Percentiles rank a stretch among this genome's conserved stretches.
These are phyloP conservation scores for Allium sativum DNA, from an alignment of 106 monocot genomes.

Conservation along the genomic window DNA sequence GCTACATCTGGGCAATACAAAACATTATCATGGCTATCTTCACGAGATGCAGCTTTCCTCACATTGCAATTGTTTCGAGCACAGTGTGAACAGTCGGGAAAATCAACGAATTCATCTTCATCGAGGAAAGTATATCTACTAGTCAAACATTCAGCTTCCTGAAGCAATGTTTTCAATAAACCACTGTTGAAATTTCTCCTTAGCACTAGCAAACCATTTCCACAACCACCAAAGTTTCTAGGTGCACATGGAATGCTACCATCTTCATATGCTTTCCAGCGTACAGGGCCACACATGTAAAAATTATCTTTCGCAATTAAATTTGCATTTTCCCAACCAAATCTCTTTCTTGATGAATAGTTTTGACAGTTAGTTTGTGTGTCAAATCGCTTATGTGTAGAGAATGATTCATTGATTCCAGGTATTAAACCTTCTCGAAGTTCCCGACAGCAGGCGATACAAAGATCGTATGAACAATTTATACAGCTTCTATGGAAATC, in stretches of 20 bases:
- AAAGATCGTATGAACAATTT: slow-evolving; percentile 37
- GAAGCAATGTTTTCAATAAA: slow-evolving; percentile 15
- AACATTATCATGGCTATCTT: slow-evolving; percentile 13
- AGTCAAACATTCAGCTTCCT: slow-evolving; percentile 14
- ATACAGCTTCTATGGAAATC: slow-evolving; percentile 59
- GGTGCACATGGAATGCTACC: slow-evolving; percentile 14
- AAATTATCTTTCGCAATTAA: neutral
- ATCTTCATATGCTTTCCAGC: slow-evolving; percentile 13
- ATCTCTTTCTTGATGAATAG: slow-evolving; percentile 1
- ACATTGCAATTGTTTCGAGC: neutral
- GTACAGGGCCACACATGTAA: neutral
- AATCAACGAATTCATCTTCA: slow-evolving; percentile 2
- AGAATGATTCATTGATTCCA: slow-evolving; percentile 15
- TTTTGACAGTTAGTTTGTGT: neutral
- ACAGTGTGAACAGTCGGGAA: slow-evolving; percentile 3
- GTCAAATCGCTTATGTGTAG: neutral
- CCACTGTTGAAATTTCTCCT: slow-evolving; percentile 15
- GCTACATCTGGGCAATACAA: slow-evolving; percentile 18
- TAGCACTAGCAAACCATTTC: slow-evolving; percentile 2
- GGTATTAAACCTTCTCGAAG: slow-evolving; percentile 32
- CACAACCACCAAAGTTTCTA: slow-evolving; percentile 9
- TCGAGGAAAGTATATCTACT: slow-evolving; percentile 1
- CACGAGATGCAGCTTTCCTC: slow-evolving; percentile 11
- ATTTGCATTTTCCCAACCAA: slow-evolving; percentile 11
- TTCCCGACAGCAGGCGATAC: slow-evolving; percentile 45